Evolutionary conservation across 1,284 basidiomycete species (phyloP).

Genomic region (Leucoagaricus sp.): DNA sequence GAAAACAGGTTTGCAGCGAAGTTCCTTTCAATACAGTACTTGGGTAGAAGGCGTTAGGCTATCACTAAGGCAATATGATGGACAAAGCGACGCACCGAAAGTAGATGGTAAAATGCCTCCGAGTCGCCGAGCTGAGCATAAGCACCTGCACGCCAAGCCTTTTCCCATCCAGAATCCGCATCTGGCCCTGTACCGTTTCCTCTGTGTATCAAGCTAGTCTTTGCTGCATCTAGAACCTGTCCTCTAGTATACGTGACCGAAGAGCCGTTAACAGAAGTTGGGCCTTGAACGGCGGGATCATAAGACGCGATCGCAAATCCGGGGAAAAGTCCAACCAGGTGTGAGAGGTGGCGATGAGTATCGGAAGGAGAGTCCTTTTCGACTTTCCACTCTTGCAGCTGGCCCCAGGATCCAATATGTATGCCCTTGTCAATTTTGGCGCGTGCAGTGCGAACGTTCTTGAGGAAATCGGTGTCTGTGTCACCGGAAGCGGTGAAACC

Average conservation of each 20-base stretch:
- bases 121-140: constrained; percentile 72
- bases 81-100: constrained; percentile 54
- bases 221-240: constrained; percentile 57
- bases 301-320: constrained; percentile 69
- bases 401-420: constrained; percentile 72
- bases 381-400: constrained; percentile 82
- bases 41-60: constrained; percentile 47
- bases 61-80: neutral
- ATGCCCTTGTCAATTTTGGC: constrained; percentile 74
- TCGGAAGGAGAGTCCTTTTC: constrained; percentile 66
- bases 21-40: constrained; percentile 37
- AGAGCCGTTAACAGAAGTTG: constrained; percentile 31
- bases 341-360: constrained; percentile 76
- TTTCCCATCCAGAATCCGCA: constrained; percentile 77
- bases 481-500: constrained; percentile 67
- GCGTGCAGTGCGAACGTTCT: constrained; percentile 59
- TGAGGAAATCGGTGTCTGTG: constrained; percentile 58
- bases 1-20: constrained; percentile 68
- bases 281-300: constrained; percentile 47
- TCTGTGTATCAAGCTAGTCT: constrained; percentile 60
- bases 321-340: constrained; percentile 73
- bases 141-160: constrained; percentile 70
- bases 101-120: constrained; percentile 60
- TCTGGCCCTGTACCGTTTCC: constrained; percentile 74
- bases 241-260: constrained; percentile 42